These are phyloP conservation scores for Elongisporangium prolatum DNA, from an alignment of 352 stramenopile species.

Conservation along the genomic window DNA sequence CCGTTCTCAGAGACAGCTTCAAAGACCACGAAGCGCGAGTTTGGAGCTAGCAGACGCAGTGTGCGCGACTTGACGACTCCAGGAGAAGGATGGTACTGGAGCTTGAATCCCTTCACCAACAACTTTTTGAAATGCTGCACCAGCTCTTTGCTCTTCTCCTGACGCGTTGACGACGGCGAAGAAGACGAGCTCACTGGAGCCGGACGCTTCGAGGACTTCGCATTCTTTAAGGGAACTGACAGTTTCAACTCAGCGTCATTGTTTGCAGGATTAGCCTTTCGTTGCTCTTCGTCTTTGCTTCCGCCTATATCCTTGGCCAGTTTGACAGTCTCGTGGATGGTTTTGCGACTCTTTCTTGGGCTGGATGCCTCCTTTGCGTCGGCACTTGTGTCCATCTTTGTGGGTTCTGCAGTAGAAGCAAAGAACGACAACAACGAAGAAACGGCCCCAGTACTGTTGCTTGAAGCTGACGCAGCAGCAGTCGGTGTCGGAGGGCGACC, in stretches of 20 bases:
- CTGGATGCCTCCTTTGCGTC: slow-evolving; percentile 5
- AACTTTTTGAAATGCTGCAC: slow-evolving; percentile 73
- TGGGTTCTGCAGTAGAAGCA: neutral
- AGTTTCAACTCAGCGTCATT: neutral
- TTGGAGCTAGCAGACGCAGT: slow-evolving; percentile 27
- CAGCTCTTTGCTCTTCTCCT: slow-evolving; percentile 55
- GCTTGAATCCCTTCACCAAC: slow-evolving; percentile 53
- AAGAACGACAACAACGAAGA: slow-evolving; percentile 24
- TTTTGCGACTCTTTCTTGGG: slow-evolving; percentile 9
- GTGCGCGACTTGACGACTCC: slow-evolving; percentile 41
- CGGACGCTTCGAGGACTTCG: neutral
- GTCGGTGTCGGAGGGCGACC: slow-evolving; percentile 1
- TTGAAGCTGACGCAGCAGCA: neutral
- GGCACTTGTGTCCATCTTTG: slow-evolving; percentile 9
- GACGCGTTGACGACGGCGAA: slow-evolving; percentile 9
- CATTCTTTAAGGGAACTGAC: neutral
- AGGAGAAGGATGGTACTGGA: slow-evolving; percentile 51
- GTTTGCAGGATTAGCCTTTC: neutral
- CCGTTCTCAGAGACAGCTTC: slow-evolving; percentile 8
- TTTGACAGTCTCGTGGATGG: neutral
- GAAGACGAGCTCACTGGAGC: neutral
- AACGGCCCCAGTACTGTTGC: neutral
- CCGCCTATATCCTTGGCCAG: neutral
- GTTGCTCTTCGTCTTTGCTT: neutral
- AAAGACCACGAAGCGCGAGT: slow-evolving; percentile 54